Conservation (phyloP, 164 flowering plant genomes). For the Houttuynia cordata region DNA sequence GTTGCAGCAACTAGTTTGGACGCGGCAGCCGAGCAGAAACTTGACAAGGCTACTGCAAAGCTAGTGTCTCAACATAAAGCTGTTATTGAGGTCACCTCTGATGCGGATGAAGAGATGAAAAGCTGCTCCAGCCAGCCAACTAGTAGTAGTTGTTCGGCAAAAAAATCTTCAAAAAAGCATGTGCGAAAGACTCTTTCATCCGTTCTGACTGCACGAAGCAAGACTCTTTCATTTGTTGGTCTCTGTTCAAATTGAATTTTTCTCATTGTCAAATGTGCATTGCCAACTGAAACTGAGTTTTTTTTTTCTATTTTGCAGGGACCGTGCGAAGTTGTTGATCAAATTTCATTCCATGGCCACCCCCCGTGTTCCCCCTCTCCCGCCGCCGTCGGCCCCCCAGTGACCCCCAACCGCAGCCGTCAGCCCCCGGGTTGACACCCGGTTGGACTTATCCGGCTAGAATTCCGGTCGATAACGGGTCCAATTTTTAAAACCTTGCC, state of each 20-base stretch:
- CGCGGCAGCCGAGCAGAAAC: not conserved
- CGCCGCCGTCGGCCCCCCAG: no score
- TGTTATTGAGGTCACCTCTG: slow-evolving; percentile 49
- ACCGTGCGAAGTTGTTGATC: slow-evolving; percentile 59
- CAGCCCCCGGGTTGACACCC: no score
- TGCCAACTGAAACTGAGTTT: not conserved
- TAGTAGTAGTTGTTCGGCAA: not conserved
- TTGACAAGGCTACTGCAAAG: slow-evolving; percentile 4
- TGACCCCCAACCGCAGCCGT: no score
- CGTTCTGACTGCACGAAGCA: slow-evolving; percentile 81
- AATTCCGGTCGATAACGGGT: no score
- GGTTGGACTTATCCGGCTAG: no score
- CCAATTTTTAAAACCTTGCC: no score
- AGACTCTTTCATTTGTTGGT: no score
- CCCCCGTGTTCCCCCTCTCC: no score
- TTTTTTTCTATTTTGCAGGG: slow-evolving; percentile 22
- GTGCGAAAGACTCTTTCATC: slow-evolving; percentile 38
- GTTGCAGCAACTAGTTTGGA: no score
- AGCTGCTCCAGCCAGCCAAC: not conserved
- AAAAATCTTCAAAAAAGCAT: slow-evolving; percentile 5
- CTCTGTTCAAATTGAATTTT: no score
- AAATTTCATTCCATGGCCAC: slow-evolving; percentile 38
- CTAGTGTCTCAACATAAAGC: slow-evolving; percentile 20
- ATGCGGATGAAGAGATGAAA: slow-evolving; percentile 18
- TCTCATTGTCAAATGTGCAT: no score